Evolutionary conservation across 2,329 filamentous ascomycete species (phyloP), one percentile per base, ranked within the genome.

Genomic region (Microdochium bolleyi): DNA sequence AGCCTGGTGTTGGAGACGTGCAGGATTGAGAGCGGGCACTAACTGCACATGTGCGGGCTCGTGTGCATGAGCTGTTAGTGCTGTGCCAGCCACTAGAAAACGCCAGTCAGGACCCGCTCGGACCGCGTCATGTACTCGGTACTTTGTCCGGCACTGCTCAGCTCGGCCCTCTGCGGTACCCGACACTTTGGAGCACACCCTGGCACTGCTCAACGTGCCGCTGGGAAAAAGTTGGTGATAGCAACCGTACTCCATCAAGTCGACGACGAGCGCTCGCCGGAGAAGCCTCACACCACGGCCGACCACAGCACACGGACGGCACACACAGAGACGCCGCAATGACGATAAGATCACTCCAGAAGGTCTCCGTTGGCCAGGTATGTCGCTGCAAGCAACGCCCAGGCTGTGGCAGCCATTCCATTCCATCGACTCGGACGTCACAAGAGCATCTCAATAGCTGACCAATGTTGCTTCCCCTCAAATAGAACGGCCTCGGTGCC

Each of bases 401-500:
- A 21, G 13, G 9, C 9, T n/a, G n/a, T n/a, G n/a, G n/a, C n/a
- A n/a, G n/a, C n/a, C n/a, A n/a, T n/a, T n/a, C n/a, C n/a, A n/a
- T n/a, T 7, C 14, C 41, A 21, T 19, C 3, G 21, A 7, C 14
- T 8, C 19, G 22, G 21, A 41, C 37, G 19, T 19, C 41, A 37
- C 24, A 24, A 48, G 14, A 32, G 27, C 32, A 52, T 56, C 63
- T 51, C 61, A 48, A 48, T n/a, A 25, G 14, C n/a, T 53, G 52
- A 5, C 64, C 9, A 46, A 3, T 19, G 10, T 13, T 11, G n/a
- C 41, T 11, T 30, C 11, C 19, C 16, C 37, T 22, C 41, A 22
- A 7, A 22, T 19, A 97, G 92, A 97, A 99, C 76, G 94, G 94
- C 79, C 80, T 97, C 61, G 92, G 92, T 64, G 89, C 92, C 68